These are phyloP conservation scores for Amphirosellinia nigrospora DNA, from an alignment of 495 filamentous ascomycete species.

Conservation along the genomic window DNA sequence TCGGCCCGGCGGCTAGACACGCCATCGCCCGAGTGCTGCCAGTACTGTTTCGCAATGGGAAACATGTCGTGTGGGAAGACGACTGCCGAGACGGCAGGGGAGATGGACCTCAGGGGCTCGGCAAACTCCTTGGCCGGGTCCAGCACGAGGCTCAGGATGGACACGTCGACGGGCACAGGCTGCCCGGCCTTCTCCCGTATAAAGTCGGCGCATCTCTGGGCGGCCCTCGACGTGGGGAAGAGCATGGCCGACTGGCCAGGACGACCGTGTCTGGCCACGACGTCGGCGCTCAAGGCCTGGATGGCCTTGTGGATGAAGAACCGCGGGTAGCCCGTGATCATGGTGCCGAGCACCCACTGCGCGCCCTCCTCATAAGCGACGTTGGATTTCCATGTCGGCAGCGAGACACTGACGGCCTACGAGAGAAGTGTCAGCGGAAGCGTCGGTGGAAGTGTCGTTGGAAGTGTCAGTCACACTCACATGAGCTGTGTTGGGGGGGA, in stretches of 20 bases:
- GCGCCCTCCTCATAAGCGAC: constrained; percentile 93
- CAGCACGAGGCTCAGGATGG: constrained; percentile 69
- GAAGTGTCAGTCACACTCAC: constrained; percentile 55
- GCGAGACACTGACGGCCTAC: constrained; percentile 93
- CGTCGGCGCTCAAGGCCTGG: constrained; percentile 69
- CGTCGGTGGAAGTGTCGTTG: constrained; percentile 24
- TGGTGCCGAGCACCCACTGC: constrained; percentile 79
- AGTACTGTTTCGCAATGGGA: constrained; percentile 82
- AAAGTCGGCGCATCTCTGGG: constrained; percentile 73
- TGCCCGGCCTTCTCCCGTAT: constrained; percentile 60
- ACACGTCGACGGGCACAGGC: constrained; percentile 56
- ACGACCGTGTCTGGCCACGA: constrained; percentile 68
- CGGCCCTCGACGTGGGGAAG: constrained; percentile 73
- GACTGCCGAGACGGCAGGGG: constrained; percentile 67
- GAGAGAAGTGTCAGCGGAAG: constrained; percentile 17
- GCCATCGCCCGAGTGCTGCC: constrained; percentile 97
- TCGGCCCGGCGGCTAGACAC: constrained; percentile 90
- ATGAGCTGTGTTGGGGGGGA: constrained; percentile 66
- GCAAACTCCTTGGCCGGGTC: constrained; percentile 59
- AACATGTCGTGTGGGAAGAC: constrained; percentile 71
- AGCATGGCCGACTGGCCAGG: constrained; percentile 73
- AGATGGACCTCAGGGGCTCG: constrained; percentile 46
- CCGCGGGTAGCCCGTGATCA: constrained; percentile 94
- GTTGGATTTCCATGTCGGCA: constrained; percentile 92
- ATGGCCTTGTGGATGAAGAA: constrained; percentile 94